Base-by-base conservation (phyloP, 2,329 filamentous ascomycete genomes). In the Aspergillus fumigatus region DNA sequence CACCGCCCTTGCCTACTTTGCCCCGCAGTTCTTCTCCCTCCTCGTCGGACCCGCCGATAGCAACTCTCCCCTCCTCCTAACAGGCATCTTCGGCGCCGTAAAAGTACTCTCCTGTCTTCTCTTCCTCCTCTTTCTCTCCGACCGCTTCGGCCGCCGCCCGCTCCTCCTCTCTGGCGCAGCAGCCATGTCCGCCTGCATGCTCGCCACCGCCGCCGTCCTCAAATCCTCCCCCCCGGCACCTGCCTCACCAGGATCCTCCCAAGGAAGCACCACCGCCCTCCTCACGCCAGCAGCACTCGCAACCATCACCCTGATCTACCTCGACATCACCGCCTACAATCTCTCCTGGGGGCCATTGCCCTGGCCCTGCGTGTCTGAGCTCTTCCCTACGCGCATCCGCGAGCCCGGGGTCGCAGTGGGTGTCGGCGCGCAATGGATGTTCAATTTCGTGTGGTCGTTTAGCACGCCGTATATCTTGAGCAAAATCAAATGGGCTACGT, bases 1-100 rank as follows among this genome's bases (percentile, higher is more conserved):
- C 5, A 83, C 80, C 0, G 80, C 81, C 0, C 77, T 83, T 61
- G 80, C 80, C 11, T 82, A 82, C 66, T 83, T 81, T 53, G 79
- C 79, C 0, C 80, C 81, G 4, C 80, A 84, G 62, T 82, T 82
- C 67, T 83, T 83, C 65, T 75, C 76, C 21, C 68, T 82, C 0
- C 73, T 82, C 7, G 78, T 82, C 14, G 79, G 78, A 11, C 32
- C 32, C 4, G 3, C 3, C 11, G 65, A 69, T n/a, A 75, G 73
- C 0, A 73, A 78, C 48, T 71, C 83, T 38, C 75, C 75, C 47
- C 71, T 83, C 4, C 65, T 83, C 0, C 64, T 84, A 7, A 82
- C 79, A 0, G 80, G 78, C 3, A 79, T 83, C 53, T 83, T 83
- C 60, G 81, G 80, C 11, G 78, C 77, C 2, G 71, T 83, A 57